phyloP scores from a whole-genome alignment of 768 basidiomycete species.

The Lentinula detonsa region DNA sequence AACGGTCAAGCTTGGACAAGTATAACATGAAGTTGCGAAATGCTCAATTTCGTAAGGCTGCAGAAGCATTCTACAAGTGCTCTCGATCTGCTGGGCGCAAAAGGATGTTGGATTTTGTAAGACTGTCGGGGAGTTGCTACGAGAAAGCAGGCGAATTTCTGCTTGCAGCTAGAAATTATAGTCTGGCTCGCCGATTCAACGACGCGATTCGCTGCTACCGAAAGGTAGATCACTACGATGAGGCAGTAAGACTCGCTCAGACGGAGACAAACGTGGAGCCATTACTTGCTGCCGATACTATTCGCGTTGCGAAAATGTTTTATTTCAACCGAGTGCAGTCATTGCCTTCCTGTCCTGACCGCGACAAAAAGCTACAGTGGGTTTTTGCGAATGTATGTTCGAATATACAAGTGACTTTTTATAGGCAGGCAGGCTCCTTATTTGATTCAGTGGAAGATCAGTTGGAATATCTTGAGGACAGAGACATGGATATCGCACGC shows the following conservation, averaged over 20 bases:
- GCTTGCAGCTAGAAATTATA: conserved; percentile 40
- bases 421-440: conserved; percentile 40
- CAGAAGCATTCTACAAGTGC: conserved; percentile 41
- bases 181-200: conserved; percentile 35
- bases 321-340: conserved; percentile 29
- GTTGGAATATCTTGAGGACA: conserved; percentile 53
- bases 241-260: conserved; percentile 44
- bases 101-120: conserved; percentile 30
- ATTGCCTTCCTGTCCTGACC: background rate
- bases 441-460: conserved; percentile 48
- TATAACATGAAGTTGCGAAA: conserved; percentile 12
- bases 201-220: conserved; percentile 40
- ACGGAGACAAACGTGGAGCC: conserved; percentile 24
- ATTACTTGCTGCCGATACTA: conserved; percentile 28
- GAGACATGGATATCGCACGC: conserved; percentile 43
- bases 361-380: conserved; percentile 20
- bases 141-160: conserved; percentile 30
- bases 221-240: conserved; percentile 44
- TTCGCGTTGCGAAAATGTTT: conserved; percentile 36
- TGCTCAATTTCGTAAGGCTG: conserved; percentile 32
- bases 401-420: background rate
- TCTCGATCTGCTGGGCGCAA: conserved; percentile 24
- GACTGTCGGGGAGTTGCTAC: conserved; percentile 41
- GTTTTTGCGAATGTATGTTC: conserved; percentile 4
- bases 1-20: conserved; percentile 18